These are phyloP conservation scores for Inga laurina DNA, from an alignment of 306 rosid species.

Conservation along the genomic window DNA sequence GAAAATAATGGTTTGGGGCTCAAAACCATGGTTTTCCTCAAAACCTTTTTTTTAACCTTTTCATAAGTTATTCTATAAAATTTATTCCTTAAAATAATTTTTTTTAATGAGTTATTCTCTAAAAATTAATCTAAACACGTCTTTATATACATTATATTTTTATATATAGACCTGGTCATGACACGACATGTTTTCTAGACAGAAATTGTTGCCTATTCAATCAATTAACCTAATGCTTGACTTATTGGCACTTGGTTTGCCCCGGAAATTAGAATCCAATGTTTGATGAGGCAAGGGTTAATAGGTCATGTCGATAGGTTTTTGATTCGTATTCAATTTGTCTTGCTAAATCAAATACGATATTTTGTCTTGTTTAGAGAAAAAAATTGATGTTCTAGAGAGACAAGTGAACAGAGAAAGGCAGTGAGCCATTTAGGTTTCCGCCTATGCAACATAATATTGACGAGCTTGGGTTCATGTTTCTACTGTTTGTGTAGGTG, in stretches of 20 bases:
- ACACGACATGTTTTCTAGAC: neutral
- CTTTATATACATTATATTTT: no score
- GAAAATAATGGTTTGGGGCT: no score
- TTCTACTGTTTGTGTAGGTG: neutral
- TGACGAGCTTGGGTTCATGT: neutral
- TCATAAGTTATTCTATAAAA: no score
- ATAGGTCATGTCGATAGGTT: neutral
- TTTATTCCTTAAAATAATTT: no score
- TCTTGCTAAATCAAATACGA: neutral
- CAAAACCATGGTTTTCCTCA: no score
- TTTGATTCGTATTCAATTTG: neutral
- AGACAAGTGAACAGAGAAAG: neutral
- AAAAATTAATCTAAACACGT: no score
- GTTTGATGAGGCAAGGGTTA: neutral
- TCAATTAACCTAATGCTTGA: conserved; percentile 28
- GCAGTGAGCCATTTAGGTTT: neutral
- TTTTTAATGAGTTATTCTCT: no score
- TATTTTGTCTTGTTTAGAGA: neutral
- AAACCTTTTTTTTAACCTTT: no score
- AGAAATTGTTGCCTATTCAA: neutral
- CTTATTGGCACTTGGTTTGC: neutral
- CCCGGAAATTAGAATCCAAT: neutral
- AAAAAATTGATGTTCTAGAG: neutral
- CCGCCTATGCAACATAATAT: no score
- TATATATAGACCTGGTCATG: neutral